Percentiles rank a stretch among this genome's conserved stretches.
Conservation (phyloP, 495 filamentous ascomycete species). For the Thozetella sp. region DNA sequence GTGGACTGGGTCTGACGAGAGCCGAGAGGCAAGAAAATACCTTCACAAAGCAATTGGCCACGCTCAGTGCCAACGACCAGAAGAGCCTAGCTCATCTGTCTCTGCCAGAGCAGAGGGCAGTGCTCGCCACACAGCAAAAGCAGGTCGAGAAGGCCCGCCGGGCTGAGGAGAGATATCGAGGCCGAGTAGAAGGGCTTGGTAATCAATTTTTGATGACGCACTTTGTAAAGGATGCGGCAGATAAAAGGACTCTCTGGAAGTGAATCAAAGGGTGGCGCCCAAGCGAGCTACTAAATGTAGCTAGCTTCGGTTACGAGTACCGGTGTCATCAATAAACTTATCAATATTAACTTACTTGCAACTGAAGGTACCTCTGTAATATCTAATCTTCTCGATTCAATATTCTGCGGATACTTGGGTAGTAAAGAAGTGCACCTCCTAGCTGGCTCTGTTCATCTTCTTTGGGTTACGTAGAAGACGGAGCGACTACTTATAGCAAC, state of each 20-base stretch:
- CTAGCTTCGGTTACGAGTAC: too few relatives aligned
- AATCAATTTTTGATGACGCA: slow-evolving; percentile 3
- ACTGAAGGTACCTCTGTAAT: too few relatives aligned
- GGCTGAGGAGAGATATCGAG: slow-evolving; percentile 9
- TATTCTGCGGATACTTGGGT: too few relatives aligned
- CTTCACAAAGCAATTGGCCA: slow-evolving; percentile 17
- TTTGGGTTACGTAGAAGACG: too few relatives aligned
- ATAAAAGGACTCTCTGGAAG: not conserved
- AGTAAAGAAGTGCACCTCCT: too few relatives aligned
- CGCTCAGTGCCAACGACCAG: slow-evolving; percentile 25
- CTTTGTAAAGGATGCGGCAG: not conserved
- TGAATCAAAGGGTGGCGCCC: too few relatives aligned
- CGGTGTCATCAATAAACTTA: too few relatives aligned
- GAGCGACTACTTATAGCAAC: too few relatives aligned
- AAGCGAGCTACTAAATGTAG: too few relatives aligned
- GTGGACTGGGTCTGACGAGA: not conserved
- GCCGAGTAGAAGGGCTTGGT: slow-evolving; percentile 7
- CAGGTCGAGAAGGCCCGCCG: slow-evolving; percentile 24
- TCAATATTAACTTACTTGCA: too few relatives aligned
- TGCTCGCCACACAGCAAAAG: slow-evolving; percentile 27
- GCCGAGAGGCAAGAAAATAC: not conserved
- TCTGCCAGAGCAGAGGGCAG: slow-evolving; percentile 22
- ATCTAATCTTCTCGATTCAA: too few relatives aligned
- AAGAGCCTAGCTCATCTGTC: slow-evolving; percentile 26
- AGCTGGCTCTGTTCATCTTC: too few relatives aligned